Conservation (phyloP, 2,329 filamentous ascomycete species). For the Colletotrichum orbiculare region DNA sequence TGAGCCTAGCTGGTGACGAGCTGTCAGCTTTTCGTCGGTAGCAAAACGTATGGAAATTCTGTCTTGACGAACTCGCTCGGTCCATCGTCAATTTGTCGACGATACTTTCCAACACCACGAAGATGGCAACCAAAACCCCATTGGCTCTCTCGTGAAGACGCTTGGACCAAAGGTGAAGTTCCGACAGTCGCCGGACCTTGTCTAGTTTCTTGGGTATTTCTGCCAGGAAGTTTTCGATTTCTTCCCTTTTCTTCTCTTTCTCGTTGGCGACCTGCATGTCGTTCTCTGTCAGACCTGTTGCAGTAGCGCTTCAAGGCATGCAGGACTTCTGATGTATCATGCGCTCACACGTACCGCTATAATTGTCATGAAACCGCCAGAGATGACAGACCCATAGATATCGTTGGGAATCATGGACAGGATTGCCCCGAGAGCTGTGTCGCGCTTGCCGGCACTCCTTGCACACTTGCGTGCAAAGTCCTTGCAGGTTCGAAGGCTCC, state of each 20-base stretch:
- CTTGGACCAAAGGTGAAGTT: neutral
- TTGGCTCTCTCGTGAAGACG: neutral
- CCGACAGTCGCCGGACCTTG: neutral
- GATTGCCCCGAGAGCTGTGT: conserved; percentile 11
- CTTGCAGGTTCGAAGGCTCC: conserved; percentile 12
- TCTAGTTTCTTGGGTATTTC: conserved; percentile 5
- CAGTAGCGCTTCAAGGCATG: neutral
- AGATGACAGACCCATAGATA: conserved; percentile 16
- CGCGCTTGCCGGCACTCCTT: neutral
- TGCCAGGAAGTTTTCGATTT: conserved; percentile 2
- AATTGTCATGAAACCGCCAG: conserved; percentile 17
- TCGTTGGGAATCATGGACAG: conserved; percentile 11
- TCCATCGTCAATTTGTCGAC: neutral
- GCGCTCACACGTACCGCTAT: neutral
- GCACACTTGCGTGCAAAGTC: conserved; percentile 10
- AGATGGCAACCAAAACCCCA: conserved; percentile 1
- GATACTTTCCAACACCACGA: neutral
- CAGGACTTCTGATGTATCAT: neutral
- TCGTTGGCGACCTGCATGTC: neutral
- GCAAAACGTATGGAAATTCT: neutral
- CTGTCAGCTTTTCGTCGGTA: neutral
- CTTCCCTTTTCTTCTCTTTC: neutral
- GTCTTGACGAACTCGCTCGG: neutral
- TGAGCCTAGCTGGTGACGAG: neutral
- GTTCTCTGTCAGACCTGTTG: neutral